phyloP scores from a whole-genome alignment of 23 red algal species.

The Gracilaria domingensis region DNA sequence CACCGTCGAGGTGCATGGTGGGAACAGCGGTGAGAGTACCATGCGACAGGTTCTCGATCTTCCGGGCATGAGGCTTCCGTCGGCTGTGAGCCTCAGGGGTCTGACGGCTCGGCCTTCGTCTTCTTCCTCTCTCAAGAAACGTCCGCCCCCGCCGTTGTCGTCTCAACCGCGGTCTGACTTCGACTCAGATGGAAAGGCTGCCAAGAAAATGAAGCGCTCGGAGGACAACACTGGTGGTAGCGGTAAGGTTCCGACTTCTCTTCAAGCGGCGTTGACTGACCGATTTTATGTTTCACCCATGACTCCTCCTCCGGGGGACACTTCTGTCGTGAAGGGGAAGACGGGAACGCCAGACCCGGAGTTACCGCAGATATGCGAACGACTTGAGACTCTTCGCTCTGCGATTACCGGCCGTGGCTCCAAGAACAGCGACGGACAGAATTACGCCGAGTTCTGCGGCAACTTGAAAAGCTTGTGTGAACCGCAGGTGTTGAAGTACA shows the following conservation, averaged over 20 bases:
- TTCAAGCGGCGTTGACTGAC: constrained; percentile 27
- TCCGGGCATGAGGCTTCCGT: neutral
- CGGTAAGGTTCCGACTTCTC: constrained; percentile 36
- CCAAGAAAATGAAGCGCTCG: constrained; percentile 21
- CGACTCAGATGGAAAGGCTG: neutral
- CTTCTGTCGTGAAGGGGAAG: constrained; percentile 9
- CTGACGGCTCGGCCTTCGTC: neutral
- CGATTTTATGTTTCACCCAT: constrained; percentile 59
- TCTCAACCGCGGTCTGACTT: neutral
- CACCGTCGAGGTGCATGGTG: constrained; percentile 36
- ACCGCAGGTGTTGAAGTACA: constrained; percentile 59
- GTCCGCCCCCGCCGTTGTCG: neutral
- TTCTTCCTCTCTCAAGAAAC: neutral
- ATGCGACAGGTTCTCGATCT: constrained; percentile 1
- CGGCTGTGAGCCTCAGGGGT: neutral
- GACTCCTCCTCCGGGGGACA: constrained; percentile 55
- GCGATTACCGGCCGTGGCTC: constrained; percentile 40
- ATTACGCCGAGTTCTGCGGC: constrained; percentile 48
- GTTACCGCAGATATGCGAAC: constrained; percentile 39
- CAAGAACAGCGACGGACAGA: constrained; percentile 36
- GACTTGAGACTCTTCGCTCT: constrained; percentile 54
- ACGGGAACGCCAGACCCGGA: constrained; percentile 30
- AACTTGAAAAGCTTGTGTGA: constrained; percentile 19
- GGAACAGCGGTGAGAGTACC: neutral
- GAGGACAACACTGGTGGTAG: neutral